These are phyloP conservation scores for Lactarius hatsudake DNA, from an alignment of 768 basidiomycete genomes.

Conservation along the genomic window DNA sequence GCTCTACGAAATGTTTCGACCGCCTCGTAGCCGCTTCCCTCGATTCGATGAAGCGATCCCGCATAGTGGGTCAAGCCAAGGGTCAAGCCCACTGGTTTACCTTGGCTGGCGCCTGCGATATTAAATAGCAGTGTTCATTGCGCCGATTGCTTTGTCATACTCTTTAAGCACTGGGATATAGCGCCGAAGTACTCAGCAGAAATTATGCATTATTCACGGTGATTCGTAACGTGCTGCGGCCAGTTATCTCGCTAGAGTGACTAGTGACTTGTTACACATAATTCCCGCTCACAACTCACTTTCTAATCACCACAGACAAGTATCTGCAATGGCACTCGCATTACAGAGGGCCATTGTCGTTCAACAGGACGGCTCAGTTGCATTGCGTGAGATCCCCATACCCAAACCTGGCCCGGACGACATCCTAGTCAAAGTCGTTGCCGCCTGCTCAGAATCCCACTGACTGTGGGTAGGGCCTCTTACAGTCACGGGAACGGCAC, in stretches of 20 bases:
- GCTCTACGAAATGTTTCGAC: neutral
- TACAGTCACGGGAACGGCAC: neutral
- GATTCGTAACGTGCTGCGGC: neutral
- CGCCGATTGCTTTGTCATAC: neutral
- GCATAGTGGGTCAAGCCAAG: neutral
- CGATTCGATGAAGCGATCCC: neutral
- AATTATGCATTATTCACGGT: too few relatives aligned
- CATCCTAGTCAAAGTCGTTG: constrained; percentile 31
- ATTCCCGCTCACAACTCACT: neutral
- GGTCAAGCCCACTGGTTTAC: neutral
- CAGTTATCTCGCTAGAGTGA: neutral
- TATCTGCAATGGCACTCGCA: constrained; percentile 12
- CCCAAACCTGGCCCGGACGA: constrained; percentile 22
- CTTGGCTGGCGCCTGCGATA: neutral
- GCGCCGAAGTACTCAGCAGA: neutral
- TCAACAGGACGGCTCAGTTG: constrained; percentile 12
- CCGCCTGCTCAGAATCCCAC: constrained; percentile 34
- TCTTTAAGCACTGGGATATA: too few relatives aligned
- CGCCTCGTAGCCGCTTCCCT: neutral
- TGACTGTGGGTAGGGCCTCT: constrained; percentile 29
- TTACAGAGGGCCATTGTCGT: constrained; percentile 10
- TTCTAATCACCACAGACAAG: neutral
- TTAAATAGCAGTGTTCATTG: neutral
- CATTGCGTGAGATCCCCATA: constrained; percentile 12
- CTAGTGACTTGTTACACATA: neutral